phyloP scores from a whole-genome alignment of 225 moss, liverwort and hornwort genomes.

The Antitrichia curtipendula region DNA sequence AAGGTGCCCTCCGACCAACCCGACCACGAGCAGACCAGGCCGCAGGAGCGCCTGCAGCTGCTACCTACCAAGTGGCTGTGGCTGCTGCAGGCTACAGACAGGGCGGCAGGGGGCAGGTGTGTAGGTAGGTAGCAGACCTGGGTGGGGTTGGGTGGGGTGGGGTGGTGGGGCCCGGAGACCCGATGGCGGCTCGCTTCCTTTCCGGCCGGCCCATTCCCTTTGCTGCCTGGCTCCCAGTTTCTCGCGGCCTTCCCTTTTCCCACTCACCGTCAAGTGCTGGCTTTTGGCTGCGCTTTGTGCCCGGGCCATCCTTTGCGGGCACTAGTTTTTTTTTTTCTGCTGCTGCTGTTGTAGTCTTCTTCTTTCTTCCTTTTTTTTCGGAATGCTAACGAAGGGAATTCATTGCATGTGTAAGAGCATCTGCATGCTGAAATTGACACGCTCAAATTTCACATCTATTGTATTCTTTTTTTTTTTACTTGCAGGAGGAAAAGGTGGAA shows the following conservation, averaged over 20 bases:
- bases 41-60: neutral
- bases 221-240: neutral
- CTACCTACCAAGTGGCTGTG: neutral
- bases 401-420: neutral
- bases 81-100: neutral
- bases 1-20: slow-evolving; percentile 10
- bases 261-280: neutral
- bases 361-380: no score
- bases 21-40: neutral
- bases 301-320: neutral
- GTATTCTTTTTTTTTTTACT: neutral
- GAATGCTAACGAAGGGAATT: neutral
- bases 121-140: neutral
- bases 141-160: neutral
- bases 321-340: no score
- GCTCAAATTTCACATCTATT: neutral
- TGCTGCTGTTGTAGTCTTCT: neutral
- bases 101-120: neutral
- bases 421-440: neutral
- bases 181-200: slow-evolving; percentile 15
- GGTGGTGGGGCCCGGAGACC: neutral
- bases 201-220: neutral
- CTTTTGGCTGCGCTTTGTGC: neutral
- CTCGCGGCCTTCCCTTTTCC: neutral
- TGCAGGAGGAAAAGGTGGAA: neutral